Evolutionary conservation across 2,329 filamentous ascomycete genomes (phyloP), one percentile per base, ranked within the genome.

Genomic region (Hypoxylon sp.): DNA sequence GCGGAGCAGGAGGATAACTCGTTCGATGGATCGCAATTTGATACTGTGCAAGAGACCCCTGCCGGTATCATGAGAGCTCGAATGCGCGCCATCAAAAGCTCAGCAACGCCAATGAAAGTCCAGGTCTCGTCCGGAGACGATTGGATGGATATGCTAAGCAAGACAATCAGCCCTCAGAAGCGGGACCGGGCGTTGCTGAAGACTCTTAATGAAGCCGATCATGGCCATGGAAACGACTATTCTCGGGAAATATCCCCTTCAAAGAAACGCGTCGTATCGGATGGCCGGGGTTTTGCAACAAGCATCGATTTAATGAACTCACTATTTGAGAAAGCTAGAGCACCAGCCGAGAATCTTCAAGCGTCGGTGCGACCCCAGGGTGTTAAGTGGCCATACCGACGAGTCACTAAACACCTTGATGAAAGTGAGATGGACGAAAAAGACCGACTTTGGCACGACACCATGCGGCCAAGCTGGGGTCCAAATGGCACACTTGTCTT

Each of bases 231-330:
- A 48, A 78, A 78, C 60, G 78, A 80, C 46, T 73, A 44, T 37
- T 53, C 65, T 71, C 70, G 70, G 46, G 71, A 75, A 37, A 58
- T 70, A 71, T 75, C 75, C 65, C 77, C 83, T 62, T 54, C 68
- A 24, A 81, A 79, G 60, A 78, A 77, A 44, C 78, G 78, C 42
- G 71, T 77, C 26, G 76, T 80, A 17, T 68, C 80, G 42, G 86
- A 88, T 73, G 84, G 86, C 59, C 88, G 88, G 71, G 91, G 91
- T 0, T 95, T 97, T 80, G 88, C 90, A 19, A 97, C 92, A 19
- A 94, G 92, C 76, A 97, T 98, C 81, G 96, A 98, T 83, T 84
- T 98, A 78, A 98, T 97, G 94, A 95, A 97, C 78, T 97, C 94
- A 52, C 84, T 98, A 62, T 98, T 97, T 81, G 92, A 92, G 79